Base-by-base conservation (phyloP, 345 rosid genomes). In the Sisymbrium altissimum region DNA sequence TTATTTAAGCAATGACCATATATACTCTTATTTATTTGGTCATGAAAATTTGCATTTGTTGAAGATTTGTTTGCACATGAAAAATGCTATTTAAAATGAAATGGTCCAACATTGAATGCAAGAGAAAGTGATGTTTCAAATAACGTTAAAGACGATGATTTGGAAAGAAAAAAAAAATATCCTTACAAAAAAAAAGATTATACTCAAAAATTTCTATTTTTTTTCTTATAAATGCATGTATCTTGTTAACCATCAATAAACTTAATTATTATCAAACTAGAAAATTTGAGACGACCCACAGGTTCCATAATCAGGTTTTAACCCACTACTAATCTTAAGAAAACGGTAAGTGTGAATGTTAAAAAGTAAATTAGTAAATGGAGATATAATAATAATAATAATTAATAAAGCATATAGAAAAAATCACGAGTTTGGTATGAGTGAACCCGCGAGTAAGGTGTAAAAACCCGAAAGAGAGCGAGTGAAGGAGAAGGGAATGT, bases 401-500 rank as follows among this genome's bases (percentile, higher is more conserved):
- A 23, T 23, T 23, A 23, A 3, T 23, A 23, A 23, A 62, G 25
- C 32, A 52, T n/a, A n/a, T 21, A 15, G 30, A 43, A 35, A 35
- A 44, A 65, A 55, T 55, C 41, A 66, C 60, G 78, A 66, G 78
- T 64, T 64, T 53, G 70, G 76, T 38, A 60, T 38, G 68, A 63
- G 76, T 65, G 40, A 65, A 73, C 41, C 44, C 58, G 71, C 56
- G 70, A 72, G 53, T 61, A 48, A 32, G 19, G n/a, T 63, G 52
- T 58, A 21, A 38, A 29, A 36, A 59, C 25, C 14, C 36, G 50
- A 13, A 43, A 43, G 39, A 29, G 56, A 58, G 68, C 56, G 66
- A 70, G 61, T 61, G 75, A 36, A 35, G 14, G 4, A 1, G n/a
- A 46, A 29, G 50, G 23, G 17, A 71, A 60, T 63, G 79, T 85